A percentile compares a stretch with the other conserved stretches of the same genome.
These are phyloP conservation scores for Eucalyptus viminalis DNA, from an alignment of 345 rosid genomes.

Conservation along the genomic window DNA sequence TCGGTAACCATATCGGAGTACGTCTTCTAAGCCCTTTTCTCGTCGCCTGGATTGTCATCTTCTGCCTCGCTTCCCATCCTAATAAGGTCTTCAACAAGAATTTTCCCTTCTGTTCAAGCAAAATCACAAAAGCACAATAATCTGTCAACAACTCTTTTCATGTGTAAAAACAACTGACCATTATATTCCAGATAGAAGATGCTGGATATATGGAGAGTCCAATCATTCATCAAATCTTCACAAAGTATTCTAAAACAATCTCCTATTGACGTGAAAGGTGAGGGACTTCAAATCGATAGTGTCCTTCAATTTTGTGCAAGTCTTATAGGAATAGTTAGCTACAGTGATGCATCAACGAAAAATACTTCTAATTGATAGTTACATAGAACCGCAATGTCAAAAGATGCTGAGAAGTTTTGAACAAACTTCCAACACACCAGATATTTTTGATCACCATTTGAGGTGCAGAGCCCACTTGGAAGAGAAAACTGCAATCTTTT, in stretches of 20 bases:
- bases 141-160: not conserved
- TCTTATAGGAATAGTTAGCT: not conserved
- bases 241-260: not conserved
- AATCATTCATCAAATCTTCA: not conserved
- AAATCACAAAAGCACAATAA: not conserved
- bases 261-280: not conserved
- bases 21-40: not conserved
- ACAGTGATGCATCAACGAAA: not conserved
- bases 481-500: not conserved
- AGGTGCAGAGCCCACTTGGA: not conserved
- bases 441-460: not conserved
- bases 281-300: not conserved
- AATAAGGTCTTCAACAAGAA: conserved; percentile 76
- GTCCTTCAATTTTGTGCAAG: not conserved
- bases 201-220: not conserved
- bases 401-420: not conserved
- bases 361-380: not conserved
- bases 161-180: not conserved
- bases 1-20: not conserved
- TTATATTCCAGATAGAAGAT: not conserved
- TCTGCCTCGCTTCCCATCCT: conserved; percentile 62
- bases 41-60: conserved; percentile 30
- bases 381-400: not conserved
- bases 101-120: conserved; percentile 58
- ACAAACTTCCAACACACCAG: not conserved